Evolutionary conservation across 495 filamentous ascomycete species (phyloP).

Genomic region (Aspergillus homomorphus): DNA sequence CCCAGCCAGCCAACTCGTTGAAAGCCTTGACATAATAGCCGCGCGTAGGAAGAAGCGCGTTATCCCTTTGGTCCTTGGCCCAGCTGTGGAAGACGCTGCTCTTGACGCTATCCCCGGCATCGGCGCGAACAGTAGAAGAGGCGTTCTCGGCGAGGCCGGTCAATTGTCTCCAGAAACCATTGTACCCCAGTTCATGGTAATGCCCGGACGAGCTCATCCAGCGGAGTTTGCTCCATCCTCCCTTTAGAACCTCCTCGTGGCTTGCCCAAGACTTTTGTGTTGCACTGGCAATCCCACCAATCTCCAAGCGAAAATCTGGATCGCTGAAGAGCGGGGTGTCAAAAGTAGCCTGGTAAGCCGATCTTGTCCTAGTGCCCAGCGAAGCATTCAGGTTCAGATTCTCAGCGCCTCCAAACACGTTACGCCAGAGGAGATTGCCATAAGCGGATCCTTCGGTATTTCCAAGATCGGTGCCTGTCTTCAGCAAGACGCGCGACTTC

Average conservation of each 20-base stretch:
- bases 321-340: conserved; percentile 76
- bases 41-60: conserved; percentile 72
- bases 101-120: conserved; percentile 91
- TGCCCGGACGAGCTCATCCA: conserved; percentile 63
- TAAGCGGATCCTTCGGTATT: conserved; percentile 91
- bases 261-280: conserved; percentile 87
- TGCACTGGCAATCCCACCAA: conserved; percentile 74
- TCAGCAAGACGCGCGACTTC: conserved; percentile 73
- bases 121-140: conserved; percentile 72
- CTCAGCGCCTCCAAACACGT: conserved; percentile 94
- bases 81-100: conserved; percentile 79
- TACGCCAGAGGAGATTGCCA: conserved; percentile 75
- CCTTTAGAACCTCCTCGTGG: conserved; percentile 86
- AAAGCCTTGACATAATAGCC: conserved; percentile 75
- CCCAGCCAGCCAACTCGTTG: conserved; percentile 83
- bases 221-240: conserved; percentile 69
- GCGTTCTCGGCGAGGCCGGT: conserved; percentile 71
- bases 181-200: conserved; percentile 74
- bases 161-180: conserved; percentile 80
- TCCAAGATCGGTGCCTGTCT: conserved; percentile 89
- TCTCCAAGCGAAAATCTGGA: conserved; percentile 69
- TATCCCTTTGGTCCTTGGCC: conserved; percentile 73
- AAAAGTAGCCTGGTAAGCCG: conserved; percentile 81
- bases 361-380: conserved; percentile 81
- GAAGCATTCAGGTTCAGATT: conserved; percentile 80